Conservation (phyloP, 208 protist genomes). For the Vickermania ingenoplastis region DNA sequence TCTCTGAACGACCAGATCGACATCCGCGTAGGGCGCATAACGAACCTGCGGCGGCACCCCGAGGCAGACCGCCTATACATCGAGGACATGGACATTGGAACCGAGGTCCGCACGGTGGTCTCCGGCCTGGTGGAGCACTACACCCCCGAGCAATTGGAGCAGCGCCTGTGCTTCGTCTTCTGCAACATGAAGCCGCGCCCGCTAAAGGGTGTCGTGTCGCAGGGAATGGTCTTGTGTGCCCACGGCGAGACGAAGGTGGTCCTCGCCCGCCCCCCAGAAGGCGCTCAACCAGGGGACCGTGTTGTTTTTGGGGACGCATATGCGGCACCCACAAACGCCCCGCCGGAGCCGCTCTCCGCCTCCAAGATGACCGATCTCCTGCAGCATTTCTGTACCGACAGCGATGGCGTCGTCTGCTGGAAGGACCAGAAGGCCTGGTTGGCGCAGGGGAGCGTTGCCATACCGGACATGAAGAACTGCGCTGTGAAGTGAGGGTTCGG, state of each 20-base stretch:
- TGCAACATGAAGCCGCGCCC: slow-evolving; percentile 91
- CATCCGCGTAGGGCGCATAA: slow-evolving; percentile 80
- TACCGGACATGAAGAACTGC: slow-evolving; percentile 25
- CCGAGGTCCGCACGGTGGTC: slow-evolving; percentile 84
- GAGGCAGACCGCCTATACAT: slow-evolving; percentile 84
- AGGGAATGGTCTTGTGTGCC: slow-evolving; percentile 92
- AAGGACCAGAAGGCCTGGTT: slow-evolving; percentile 33
- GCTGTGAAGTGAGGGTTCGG: slow-evolving; percentile 28
- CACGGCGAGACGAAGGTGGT: slow-evolving; percentile 35
- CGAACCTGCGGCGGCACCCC: slow-evolving; percentile 68
- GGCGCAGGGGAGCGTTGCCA: slow-evolving; percentile 12
- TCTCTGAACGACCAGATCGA: slow-evolving; percentile 24
- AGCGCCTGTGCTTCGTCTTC: slow-evolving; percentile 68
- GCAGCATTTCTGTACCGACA: slow-evolving; percentile 45
- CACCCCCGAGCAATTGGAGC: slow-evolving; percentile 57
- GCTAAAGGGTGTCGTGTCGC: slow-evolving; percentile 78
- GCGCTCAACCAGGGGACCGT: slow-evolving; percentile 53
- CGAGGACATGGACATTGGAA: slow-evolving; percentile 89
- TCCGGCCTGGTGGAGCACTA: slow-evolving; percentile 86
- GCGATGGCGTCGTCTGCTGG: slow-evolving; percentile 49
- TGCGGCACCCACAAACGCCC: slow-evolving; percentile 9
- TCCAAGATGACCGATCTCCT: slow-evolving; percentile 60
- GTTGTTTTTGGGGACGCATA: slow-evolving; percentile 41
- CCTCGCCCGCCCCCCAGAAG: slow-evolving; percentile 51
- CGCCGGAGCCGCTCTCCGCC: slow-evolving; percentile 16